Evolutionary conservation across 2,329 filamentous ascomycete genomes (phyloP), one percentile per base, ranked within the genome.

Genomic region (Trichophyton rubrum): DNA sequence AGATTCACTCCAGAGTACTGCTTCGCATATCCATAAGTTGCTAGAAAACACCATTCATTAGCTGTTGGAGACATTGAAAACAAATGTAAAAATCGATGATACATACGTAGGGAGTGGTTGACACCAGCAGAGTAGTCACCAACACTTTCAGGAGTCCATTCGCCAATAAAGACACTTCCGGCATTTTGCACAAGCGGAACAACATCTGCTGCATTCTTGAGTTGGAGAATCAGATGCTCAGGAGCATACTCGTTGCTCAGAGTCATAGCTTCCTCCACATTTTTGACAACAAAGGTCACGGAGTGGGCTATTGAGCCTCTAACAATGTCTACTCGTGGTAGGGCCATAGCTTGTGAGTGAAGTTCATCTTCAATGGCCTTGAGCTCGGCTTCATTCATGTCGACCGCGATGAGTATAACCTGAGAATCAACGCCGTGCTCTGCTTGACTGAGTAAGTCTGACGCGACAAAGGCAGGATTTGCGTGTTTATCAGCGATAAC

Each of bases 1-100:
- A 99, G 82, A 74, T 96, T 99, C 70, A 99, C 93, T 59, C 93
- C 93, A 4, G 90, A 96, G 78, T 99, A 99, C 74, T 99, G 93
- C 77, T 95, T 96, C 56, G 93, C 93, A 69, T 95, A 99, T 45
- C 93, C 93, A 71, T 97, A 99, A 0, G 93, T 99, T 59, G 93
- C 90, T 95, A 67, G 27, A 59, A 60, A 45, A 58, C 20, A 51
- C 55, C 64, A 51, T 61, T 27, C 61, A 61, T 71, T 69, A 71
- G 69, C 57, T 47, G 61, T 17, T 5, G 4, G 15, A 15, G 43
- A 43, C 40, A n/a, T n/a, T n/a, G 8, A 6, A n/a, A 15, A 43
- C n/a, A 17, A n/a, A n/a, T 43, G n/a, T 43, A 20, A n/a, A n/a
- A 43, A 43, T 20, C n/a, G 17, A 22, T 17, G 33, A 6, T 41